Evolutionary conservation across 2,329 filamentous ascomycete genomes (phyloP), one percentile per base, ranked within the genome.

Genomic region (Diaporthe sp.): DNA sequence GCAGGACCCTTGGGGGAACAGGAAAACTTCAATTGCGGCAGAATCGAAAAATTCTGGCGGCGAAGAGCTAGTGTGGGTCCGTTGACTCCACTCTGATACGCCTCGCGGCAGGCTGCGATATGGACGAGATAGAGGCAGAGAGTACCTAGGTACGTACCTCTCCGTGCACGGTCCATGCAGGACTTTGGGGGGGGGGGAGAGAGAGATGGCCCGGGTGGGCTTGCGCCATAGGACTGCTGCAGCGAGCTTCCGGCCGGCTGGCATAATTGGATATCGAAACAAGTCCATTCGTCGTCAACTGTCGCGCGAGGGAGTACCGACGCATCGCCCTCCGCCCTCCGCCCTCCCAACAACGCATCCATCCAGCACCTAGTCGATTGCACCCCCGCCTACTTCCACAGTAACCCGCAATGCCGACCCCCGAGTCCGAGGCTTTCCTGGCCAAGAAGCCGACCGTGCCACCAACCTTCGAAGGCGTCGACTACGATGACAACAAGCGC

Each of bases 401-500:
- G 65, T 56, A 30, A 37, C 70, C 73, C 79, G 85, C 81, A 78
- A 96, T 96, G 92, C 94, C 94, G 79, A 96, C 93, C 32, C 93
- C 94, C 83, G 94, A 97, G 84, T 96, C 94, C 81, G 92, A 89
- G 80, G 88, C 91, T 81, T 97, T 96, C 88, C 91, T 95, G 85
- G 93, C 93, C 79, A 93, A 94, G 86, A 97, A 97, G 89, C 94
- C 94, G 75, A 92, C 89, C 77, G 94, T 97, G 73, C 88, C 94
- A 76, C 93, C 94, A 47, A 95, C 93, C 75, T 97, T 97, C 84
- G 94, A 95, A 80, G 94, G 94, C 78, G 94, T 97, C 82, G 93
- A 96, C 87, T 97, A 93, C 86, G 92, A 96, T 78, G 93, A 97
- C 86, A 95, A 92, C 83, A 91, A 91, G 82, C 91, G 91, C 79